Evolutionary conservation across 2,329 filamentous ascomycete species (phyloP), one percentile per base, ranked within the genome.

Genomic region (Phaeophleospora eucalypticola): DNA sequence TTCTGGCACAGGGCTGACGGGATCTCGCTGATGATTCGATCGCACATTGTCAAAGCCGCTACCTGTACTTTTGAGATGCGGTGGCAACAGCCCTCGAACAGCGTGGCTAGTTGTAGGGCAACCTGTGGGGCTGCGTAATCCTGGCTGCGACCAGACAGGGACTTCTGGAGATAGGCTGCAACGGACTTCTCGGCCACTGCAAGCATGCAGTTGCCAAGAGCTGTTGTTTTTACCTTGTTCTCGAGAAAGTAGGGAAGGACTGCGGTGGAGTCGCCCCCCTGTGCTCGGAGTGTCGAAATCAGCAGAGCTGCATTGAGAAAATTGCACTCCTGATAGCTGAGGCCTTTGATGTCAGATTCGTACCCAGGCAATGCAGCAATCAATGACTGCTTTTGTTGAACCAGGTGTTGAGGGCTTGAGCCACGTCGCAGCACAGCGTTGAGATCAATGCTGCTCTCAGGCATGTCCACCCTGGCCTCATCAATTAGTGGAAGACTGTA

Each of bases 371-470:
- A 74, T 37, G 93, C 78, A 51, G 81, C 79, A 3, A 78, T 76
- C 17, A 99, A 76, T 6, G 82, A 78, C 60, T 83, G 87, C 72
- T 94, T 96, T 64, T 95, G 89, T 52, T 86, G 80, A 2, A 82
- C 70, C 45, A 89, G 83, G 51, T 90, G 82, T 21, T 91, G 86
- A 4, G 83, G 80, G 53, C 82, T 88, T 74, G 89, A 87, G 15
- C 90, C 91, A 51, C 93, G 82, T 49, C 91, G 83, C 41, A 99
- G 75, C 15, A 97, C 86, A 0, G 89, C 95, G 62, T 98, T 97
- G 34, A 98, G 79, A 62, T 98, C 93, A 45, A 99, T 91, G 56
- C 97, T 93, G 65, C 90, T 96, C 67, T 98, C 93, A 8, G 93
- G 79, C 62, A 94, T 84, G 58, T 95, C 90, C 21, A 88, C 86